These are phyloP conservation scores for Coniochaeta sp. DNA, from an alignment of 2,329 filamentous ascomycete genomes.

Conservation along the genomic window DNA sequence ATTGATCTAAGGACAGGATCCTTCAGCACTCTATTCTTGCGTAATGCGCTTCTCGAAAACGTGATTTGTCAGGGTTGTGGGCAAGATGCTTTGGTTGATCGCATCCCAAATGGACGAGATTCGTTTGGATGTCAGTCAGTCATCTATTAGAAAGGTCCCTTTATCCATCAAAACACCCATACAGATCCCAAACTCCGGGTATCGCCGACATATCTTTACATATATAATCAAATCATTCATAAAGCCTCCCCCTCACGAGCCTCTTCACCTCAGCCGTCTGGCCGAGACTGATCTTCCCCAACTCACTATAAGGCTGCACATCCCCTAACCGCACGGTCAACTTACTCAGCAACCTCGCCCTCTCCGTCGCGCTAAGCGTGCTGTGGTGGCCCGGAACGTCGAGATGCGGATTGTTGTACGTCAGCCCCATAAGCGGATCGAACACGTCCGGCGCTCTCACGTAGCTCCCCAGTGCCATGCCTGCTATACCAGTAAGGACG, in stretches of 20 bases:
- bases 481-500: background rate
- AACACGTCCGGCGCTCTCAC: background rate
- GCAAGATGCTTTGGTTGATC: too few species aligned
- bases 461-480: background rate
- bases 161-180: background rate
- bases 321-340: background rate
- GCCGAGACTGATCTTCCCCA: constrained; percentile 1
- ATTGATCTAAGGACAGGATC: too few species aligned
- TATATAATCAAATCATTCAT: constrained; percentile 1
- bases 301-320: background rate
- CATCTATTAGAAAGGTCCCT: too few species aligned
- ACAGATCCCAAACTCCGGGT: background rate
- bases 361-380: background rate
- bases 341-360: background rate
- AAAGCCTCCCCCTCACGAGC: background rate
- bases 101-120: too few species aligned
- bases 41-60: too few species aligned
- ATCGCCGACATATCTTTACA: background rate
- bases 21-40: too few species aligned
- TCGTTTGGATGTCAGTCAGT: too few species aligned
- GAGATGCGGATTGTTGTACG: constrained; percentile 2
- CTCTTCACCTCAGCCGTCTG: constrained; percentile 1
- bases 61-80: too few species aligned
- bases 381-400: constrained; percentile 1
- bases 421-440: constrained; percentile 1